Conservation (phyloP, 129 eudicot genomes). For the Pulicaria dysenterica region DNA sequence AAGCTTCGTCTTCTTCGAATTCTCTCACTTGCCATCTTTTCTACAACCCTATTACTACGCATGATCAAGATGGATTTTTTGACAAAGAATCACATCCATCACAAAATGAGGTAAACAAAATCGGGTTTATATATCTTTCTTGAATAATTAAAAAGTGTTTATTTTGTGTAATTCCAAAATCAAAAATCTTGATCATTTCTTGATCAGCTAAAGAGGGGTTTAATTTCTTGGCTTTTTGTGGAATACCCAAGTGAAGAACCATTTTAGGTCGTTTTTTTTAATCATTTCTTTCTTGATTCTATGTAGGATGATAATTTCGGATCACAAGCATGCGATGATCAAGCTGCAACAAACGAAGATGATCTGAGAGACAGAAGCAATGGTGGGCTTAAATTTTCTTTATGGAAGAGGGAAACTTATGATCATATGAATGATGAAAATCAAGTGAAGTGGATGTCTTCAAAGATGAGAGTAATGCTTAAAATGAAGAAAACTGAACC, state of each 20-base stretch:
- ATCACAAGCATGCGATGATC: slow-evolving; percentile 35
- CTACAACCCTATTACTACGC: slow-evolving; percentile 41
- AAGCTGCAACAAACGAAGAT: slow-evolving; percentile 28
- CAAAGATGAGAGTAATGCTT: slow-evolving; percentile 70
- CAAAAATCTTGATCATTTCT: slow-evolving; percentile 1
- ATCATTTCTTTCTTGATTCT: slow-evolving; percentile 32
- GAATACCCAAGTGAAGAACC: slow-evolving; percentile 3
- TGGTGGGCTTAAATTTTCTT: slow-evolving; percentile 52
- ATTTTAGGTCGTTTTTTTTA: background rate
- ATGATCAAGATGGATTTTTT: slow-evolving; percentile 43
- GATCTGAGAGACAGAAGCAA: slow-evolving; percentile 21
- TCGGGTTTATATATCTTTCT: background rate
- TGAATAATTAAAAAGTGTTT: slow-evolving; percentile 9
- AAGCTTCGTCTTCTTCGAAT: slow-evolving; percentile 50
- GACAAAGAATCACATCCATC: slow-evolving; percentile 36
- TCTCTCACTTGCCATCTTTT: slow-evolving; percentile 52
- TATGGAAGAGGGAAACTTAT: slow-evolving; percentile 57
- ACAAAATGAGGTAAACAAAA: slow-evolving; percentile 44
- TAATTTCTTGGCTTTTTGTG: slow-evolving; percentile 13
- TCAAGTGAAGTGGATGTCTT: slow-evolving; percentile 66
- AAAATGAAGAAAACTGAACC: slow-evolving; percentile 59
- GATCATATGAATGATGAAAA: slow-evolving; percentile 35
- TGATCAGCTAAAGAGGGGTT: slow-evolving; percentile 7
- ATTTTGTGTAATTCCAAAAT: slow-evolving; percentile 15
- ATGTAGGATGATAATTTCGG: slow-evolving; percentile 50